Evolutionary conservation across 306 rosid genomes (phyloP).

Genomic region (Carpinus viminea): DNA sequence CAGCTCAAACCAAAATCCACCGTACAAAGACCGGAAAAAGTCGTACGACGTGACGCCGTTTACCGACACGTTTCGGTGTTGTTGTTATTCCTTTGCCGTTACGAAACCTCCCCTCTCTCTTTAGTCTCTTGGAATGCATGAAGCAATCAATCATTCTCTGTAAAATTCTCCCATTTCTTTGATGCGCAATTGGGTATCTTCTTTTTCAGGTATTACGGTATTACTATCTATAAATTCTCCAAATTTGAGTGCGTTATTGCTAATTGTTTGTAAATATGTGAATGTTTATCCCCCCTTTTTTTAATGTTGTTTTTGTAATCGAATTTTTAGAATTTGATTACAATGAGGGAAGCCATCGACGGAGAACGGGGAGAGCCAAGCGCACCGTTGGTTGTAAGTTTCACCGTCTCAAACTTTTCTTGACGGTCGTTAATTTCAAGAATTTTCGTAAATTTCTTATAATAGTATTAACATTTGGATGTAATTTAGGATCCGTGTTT

Average conservation of each 20-base stretch:
- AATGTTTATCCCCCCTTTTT: background rate
- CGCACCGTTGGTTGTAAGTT: slow-evolving; percentile 52
- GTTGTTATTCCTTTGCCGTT: slow-evolving; percentile 21
- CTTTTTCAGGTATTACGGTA: background rate
- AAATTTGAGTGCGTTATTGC: background rate
- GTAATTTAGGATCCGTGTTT: background rate
- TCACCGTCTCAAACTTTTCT: background rate
- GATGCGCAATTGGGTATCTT: background rate
- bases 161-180: background rate
- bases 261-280: background rate
- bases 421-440: background rate
- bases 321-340: slow-evolving; percentile 21
- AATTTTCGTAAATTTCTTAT: background rate
- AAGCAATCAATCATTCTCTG: background rate
- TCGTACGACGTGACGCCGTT: slow-evolving; percentile 16
- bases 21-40: background rate
- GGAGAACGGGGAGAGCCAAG: slow-evolving; percentile 30
- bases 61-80: background rate
- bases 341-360: slow-evolving; percentile 29
- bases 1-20: too few species aligned
- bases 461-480: background rate
- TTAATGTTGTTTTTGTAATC: background rate
- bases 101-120: background rate
- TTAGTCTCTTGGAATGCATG: background rate
- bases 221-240: background rate